Percentiles rank a stretch among this genome's conserved stretches.
Evolutionary conservation across 345 rosid genomes (phyloP).

Genomic region (Aegle marmelos): DNA sequence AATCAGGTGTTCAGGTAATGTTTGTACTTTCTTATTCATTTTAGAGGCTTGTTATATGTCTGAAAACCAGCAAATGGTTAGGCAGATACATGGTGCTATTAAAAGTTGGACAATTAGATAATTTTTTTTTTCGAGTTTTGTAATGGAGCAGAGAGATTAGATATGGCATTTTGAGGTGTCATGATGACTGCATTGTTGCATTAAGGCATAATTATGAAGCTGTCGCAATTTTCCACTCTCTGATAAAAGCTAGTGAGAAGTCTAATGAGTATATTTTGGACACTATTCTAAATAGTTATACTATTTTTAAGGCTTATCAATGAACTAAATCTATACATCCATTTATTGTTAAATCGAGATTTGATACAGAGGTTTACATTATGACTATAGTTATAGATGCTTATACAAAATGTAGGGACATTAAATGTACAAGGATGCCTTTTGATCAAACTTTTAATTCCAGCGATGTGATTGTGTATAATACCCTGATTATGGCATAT

Average conservation of each 20-base stretch:
- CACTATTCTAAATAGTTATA: slow-evolving; percentile 33
- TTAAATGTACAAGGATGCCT: slow-evolving; percentile 27
- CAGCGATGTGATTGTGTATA: slow-evolving; percentile 31
- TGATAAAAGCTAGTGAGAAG: slow-evolving; percentile 22
- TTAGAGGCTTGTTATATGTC: slow-evolving; percentile 31
- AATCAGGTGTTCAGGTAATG: slow-evolving; percentile 21
- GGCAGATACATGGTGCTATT: slow-evolving; percentile 29
- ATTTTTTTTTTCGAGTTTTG: slow-evolving; percentile 30
- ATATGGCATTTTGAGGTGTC: slow-evolving; percentile 29
- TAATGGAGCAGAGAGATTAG: slow-evolving; percentile 23
- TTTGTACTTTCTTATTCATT: slow-evolving; percentile 24
- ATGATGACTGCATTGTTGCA: slow-evolving; percentile 31
- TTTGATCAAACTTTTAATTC: slow-evolving; percentile 25
- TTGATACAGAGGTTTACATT: slow-evolving; percentile 18
- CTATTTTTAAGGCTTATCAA: slow-evolving; percentile 15
- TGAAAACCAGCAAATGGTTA: slow-evolving; percentile 22
- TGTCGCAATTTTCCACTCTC: slow-evolving; percentile 14
- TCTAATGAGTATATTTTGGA: slow-evolving; percentile 40
- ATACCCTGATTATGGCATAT: slow-evolving; percentile 43
- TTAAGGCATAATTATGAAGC: slow-evolving; percentile 29
- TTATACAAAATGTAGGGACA: slow-evolving; percentile 43
- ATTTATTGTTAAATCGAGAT: slow-evolving; percentile 29
- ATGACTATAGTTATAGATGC: slow-evolving; percentile 44
- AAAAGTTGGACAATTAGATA: slow-evolving; percentile 16
- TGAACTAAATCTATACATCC: slow-evolving; percentile 33